Evolutionary conservation across 148 eudicot genomes (phyloP).

Genomic region (Cornus controversa): DNA sequence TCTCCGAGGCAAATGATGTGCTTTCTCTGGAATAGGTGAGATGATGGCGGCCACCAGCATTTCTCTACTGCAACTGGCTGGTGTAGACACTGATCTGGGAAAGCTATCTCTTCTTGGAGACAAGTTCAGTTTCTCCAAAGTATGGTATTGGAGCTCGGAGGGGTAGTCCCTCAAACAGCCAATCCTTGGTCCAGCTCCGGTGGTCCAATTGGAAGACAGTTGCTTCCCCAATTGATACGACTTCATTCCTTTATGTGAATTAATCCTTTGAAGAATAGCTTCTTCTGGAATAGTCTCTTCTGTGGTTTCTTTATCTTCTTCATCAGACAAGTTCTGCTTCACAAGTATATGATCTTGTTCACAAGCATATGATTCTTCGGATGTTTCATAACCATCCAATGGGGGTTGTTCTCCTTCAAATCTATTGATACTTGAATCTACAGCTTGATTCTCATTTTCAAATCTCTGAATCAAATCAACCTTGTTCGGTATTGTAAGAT

Average conservation of each 20-base stretch:
- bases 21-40: neutral
- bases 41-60: neutral
- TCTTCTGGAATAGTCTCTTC: slow-evolving; percentile 54
- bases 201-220: slow-evolving; percentile 83
- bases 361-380: slow-evolving; percentile 33
- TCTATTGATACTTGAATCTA: slow-evolving; percentile 3
- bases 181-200: slow-evolving; percentile 95
- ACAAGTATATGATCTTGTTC: slow-evolving; percentile 17
- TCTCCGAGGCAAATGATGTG: slow-evolving; percentile 23
- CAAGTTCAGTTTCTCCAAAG: slow-evolving; percentile 66
- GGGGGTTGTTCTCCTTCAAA: slow-evolving; percentile 11
- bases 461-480: slow-evolving; percentile 38
- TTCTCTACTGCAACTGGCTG: slow-evolving; percentile 18
- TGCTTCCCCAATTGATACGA: slow-evolving; percentile 87
- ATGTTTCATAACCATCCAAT: slow-evolving; percentile 33
- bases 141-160: slow-evolving; percentile 61
- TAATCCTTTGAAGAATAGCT: slow-evolving; percentile 50
- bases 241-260: slow-evolving; percentile 67
- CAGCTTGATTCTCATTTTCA: slow-evolving; percentile 35
- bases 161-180: slow-evolving; percentile 95
- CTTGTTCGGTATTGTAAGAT: slow-evolving; percentile 58
- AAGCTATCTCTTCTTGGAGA: slow-evolving; percentile 68
- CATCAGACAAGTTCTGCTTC: slow-evolving; percentile 22
- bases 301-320: slow-evolving; percentile 26
- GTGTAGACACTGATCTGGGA: slow-evolving; percentile 37